Percentiles rank a stretch among this genome's conserved stretches.
Evolutionary conservation across 2,329 filamentous ascomycete genomes (phyloP).

Genomic region (Colletotrichum godetiae): DNA sequence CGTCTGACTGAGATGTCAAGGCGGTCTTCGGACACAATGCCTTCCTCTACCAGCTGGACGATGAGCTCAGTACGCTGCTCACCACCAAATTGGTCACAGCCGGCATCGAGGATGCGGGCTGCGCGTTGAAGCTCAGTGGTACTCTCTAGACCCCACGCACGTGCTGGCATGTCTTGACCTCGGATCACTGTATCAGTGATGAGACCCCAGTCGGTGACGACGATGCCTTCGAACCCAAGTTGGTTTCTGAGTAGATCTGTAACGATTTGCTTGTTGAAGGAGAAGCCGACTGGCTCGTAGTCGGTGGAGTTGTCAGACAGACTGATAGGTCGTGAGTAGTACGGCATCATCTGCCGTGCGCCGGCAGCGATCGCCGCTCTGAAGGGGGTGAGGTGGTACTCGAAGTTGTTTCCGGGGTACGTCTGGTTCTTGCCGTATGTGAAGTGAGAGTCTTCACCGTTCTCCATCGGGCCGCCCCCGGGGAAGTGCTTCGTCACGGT

Average conservation of each 20-base stretch:
- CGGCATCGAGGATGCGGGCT: slow-evolving; percentile 58
- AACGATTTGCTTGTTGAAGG: slow-evolving; percentile 63
- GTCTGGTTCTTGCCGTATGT: slow-evolving; percentile 62
- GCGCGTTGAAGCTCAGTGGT: slow-evolving; percentile 54
- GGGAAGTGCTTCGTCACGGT: slow-evolving; percentile 67
- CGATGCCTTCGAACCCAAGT: slow-evolving; percentile 62
- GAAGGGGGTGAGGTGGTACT: slow-evolving; percentile 63
- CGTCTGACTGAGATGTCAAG: slow-evolving; percentile 58
- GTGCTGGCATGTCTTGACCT: slow-evolving; percentile 58
- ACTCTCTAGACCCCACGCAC: slow-evolving; percentile 62
- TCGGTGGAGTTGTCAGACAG: slow-evolving; percentile 41
- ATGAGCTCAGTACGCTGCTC: slow-evolving; percentile 60
- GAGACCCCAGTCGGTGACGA: slow-evolving; percentile 64
- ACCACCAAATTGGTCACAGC: slow-evolving; percentile 64
- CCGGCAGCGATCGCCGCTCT: slow-evolving; percentile 61
- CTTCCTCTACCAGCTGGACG: slow-evolving; percentile 56
- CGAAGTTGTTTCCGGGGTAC: slow-evolving; percentile 62
- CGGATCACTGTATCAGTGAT: slow-evolving; percentile 56
- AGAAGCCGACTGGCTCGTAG: slow-evolving; percentile 60
- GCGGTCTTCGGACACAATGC: slow-evolving; percentile 53
- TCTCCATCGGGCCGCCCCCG: slow-evolving; percentile 58
- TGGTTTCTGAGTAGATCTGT: slow-evolving; percentile 59
- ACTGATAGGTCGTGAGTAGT: slow-evolving; percentile 60
- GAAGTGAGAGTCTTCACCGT: slow-evolving; percentile 65
- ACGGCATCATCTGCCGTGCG: slow-evolving; percentile 63